Evolutionary conservation across 306 rosid species (phyloP).

Genomic region (Hippophae rhamnoides): DNA sequence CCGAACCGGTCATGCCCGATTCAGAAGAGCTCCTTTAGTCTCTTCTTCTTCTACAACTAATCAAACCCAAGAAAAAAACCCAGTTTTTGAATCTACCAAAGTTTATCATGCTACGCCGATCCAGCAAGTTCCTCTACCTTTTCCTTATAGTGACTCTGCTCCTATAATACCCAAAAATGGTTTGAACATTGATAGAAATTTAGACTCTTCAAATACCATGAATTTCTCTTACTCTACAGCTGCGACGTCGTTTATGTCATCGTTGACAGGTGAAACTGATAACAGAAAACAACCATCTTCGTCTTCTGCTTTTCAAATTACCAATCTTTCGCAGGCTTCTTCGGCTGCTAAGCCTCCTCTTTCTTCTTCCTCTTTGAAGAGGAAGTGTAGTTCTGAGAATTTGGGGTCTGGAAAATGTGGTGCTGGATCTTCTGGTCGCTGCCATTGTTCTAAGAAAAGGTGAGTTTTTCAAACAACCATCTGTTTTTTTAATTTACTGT

Average conservation of each 20-base stretch:
- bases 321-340: constrained; percentile 51
- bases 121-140: constrained; percentile 64
- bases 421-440: constrained; percentile 49
- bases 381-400: constrained; percentile 71
- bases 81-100: constrained; percentile 3
- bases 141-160: constrained; percentile 5
- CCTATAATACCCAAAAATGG: constrained; percentile 13
- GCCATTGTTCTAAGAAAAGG: constrained; percentile 87
- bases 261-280: constrained; percentile 62
- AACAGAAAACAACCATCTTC: constrained; percentile 36
- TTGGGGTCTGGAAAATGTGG: constrained; percentile 63
- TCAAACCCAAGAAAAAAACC: not conserved
- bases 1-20: constrained; percentile 72
- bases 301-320: constrained; percentile 55
- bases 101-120: constrained; percentile 53
- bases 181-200: constrained; percentile 17
- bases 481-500: not conserved
- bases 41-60: not conserved
- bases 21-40: constrained; percentile 40
- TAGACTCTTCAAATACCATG: constrained; percentile 48
- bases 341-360: constrained; percentile 69
- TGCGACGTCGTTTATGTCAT: constrained; percentile 51
- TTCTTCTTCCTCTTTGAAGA: constrained; percentile 52
- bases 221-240: constrained; percentile 46
- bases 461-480: constrained; percentile 4